A percentile compares a stretch with the other conserved stretches of the same genome.
These are phyloP conservation scores for Debaryomyces hansenii DNA, from an alignment of 805 yeast genomes.

Conservation along the genomic window DNA sequence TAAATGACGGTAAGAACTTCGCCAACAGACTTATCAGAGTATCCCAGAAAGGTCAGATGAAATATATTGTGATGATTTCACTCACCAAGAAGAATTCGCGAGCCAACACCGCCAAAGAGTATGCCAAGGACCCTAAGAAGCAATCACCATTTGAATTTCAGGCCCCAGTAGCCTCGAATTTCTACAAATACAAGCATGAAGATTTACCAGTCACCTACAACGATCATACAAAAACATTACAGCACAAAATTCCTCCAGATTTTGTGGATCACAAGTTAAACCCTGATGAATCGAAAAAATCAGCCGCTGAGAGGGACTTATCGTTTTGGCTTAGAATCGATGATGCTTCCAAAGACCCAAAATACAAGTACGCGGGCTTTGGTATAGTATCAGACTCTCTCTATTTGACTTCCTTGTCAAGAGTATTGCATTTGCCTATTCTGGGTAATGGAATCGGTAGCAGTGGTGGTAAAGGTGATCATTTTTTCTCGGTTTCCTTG, in stretches of 20 bases:
- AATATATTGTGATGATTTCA: constrained; percentile 35
- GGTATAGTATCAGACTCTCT: constrained; percentile 35
- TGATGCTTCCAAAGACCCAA: constrained; percentile 11
- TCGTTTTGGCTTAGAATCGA: constrained; percentile 33
- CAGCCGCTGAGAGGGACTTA: constrained; percentile 31
- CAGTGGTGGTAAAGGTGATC: constrained; percentile 23
- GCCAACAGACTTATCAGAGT: constrained; percentile 34
- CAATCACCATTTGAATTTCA: constrained; percentile 31
- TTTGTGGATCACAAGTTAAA: constrained; percentile 21
- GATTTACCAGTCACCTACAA: constrained; percentile 15
- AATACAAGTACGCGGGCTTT: constrained; percentile 28
- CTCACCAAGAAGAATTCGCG: constrained; percentile 32
- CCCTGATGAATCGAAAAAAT: constrained; percentile 19
- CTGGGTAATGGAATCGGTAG: constrained; percentile 9
- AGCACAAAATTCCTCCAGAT: constrained; percentile 29
- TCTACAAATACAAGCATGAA: constrained; percentile 20
- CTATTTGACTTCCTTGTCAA: constrained; percentile 26
- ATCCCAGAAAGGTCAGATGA: constrained; percentile 27
- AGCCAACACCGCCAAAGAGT: constrained; percentile 12
- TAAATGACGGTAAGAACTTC: constrained; percentile 36
- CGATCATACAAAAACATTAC: constrained; percentile 15
- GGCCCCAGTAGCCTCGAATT: constrained; percentile 19
- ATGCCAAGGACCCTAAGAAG: constrained; percentile 17
- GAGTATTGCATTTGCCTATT: constrained; percentile 28
- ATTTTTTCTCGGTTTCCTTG: constrained; percentile 31